phyloP scores from a whole-genome alignment of 768 basidiomycete species.

The Suillus weaverae region DNA sequence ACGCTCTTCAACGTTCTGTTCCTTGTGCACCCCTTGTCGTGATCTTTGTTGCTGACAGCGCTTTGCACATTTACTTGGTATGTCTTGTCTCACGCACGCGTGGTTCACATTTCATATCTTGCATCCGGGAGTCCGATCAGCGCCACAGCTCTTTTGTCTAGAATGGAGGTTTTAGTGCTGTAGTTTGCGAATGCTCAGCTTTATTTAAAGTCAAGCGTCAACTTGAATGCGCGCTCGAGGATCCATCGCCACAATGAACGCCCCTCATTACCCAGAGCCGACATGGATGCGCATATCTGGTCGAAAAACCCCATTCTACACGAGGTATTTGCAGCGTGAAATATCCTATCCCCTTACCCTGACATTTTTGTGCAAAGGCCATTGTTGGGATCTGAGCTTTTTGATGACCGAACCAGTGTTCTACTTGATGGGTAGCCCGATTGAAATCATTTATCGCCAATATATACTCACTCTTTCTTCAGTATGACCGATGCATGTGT shows the following conservation, averaged over 20 bases:
- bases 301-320: neutral
- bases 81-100: neutral
- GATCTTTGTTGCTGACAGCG: neutral
- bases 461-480: neutral
- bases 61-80: neutral
- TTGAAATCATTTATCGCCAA: neutral
- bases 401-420: conserved; percentile 11
- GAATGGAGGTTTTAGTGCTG: neutral
- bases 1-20: neutral
- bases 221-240: neutral
- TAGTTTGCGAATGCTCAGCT: neutral
- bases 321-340: neutral
- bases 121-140: neutral
- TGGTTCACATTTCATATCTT: neutral
- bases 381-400: conserved; percentile 16
- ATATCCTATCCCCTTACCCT: neutral
- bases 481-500: conserved; percentile 12
- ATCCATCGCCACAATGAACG: neutral
- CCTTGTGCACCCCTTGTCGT: neutral
- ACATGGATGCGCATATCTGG: neutral
- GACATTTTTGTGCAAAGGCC: conserved; percentile 6
- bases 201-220: neutral
- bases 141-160: neutral
- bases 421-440: conserved; percentile 11
- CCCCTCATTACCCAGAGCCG: conserved; percentile 2